A percentile compares a stretch with the other conserved stretches of the same genome.
These are phyloP conservation scores for Ceratocystis cacaofunesta DNA, from an alignment of 2,329 filamentous ascomycete species.

Conservation along the genomic window DNA sequence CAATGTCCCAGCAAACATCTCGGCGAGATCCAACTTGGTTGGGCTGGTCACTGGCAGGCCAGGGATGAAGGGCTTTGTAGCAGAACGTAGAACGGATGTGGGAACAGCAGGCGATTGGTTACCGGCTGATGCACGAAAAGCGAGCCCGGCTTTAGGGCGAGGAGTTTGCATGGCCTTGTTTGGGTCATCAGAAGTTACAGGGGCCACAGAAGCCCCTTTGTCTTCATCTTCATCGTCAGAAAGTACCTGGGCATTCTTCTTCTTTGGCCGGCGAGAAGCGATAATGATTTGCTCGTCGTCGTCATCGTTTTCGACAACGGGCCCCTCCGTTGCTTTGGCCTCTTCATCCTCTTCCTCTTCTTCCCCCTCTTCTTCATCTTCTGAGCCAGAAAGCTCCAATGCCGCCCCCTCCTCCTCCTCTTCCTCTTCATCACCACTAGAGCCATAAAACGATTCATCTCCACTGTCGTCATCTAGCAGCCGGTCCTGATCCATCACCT, in stretches of 20 bases:
- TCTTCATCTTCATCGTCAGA: conserved; percentile 52
- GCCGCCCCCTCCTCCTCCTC: conserved; percentile 25
- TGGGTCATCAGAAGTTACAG: not conserved
- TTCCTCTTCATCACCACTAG: conserved; percentile 26
- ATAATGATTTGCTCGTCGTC: conserved; percentile 30
- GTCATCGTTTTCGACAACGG: conserved; percentile 22
- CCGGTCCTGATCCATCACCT: conserved; percentile 33
- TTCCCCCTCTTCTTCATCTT: conserved; percentile 27
- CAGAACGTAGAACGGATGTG: conserved; percentile 51
- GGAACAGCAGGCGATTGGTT: conserved; percentile 34
- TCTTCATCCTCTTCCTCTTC: conserved; percentile 26
- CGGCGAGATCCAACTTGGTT: conserved; percentile 61
- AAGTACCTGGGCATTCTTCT: conserved; percentile 38
- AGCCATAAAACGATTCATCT: conserved; percentile 36
- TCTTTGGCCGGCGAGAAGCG: conserved; percentile 36
- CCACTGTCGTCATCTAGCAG: conserved; percentile 43
- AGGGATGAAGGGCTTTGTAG: conserved; percentile 55
- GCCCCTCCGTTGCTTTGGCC: conserved; percentile 24
- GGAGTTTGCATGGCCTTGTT: conserved; percentile 30
- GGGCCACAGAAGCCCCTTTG: not conserved
- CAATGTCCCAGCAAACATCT: conserved; percentile 85
- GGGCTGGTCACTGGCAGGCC: conserved; percentile 46
- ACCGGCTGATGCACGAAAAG: conserved; percentile 29
- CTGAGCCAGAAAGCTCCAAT: conserved; percentile 33
- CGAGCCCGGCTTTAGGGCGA: conserved; percentile 28